Conservation (phyloP, 805 yeast genomes). For the Sugiyamaella qingdaonensis region DNA sequence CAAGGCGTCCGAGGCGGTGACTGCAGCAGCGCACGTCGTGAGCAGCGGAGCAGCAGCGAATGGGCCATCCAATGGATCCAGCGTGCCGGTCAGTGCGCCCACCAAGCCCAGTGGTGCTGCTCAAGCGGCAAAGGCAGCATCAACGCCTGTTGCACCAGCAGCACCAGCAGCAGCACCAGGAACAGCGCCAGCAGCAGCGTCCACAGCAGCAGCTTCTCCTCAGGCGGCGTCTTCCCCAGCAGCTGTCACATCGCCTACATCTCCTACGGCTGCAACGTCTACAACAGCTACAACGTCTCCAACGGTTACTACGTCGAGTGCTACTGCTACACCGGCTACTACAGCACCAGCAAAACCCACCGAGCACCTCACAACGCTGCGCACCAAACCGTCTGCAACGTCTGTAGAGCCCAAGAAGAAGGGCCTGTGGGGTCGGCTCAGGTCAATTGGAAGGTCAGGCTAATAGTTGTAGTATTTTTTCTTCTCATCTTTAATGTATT, state of each 20-base stretch:
- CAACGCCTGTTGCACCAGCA: not conserved
- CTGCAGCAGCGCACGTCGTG: no score
- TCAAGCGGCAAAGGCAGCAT: not conserved
- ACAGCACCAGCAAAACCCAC: not conserved
- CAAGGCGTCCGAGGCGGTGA: no score
- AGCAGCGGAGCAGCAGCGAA: no score
- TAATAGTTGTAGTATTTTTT: not conserved
- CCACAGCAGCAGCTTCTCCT: no score
- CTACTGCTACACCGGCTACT: not conserved
- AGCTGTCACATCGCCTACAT: no score
- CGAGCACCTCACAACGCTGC: conserved; percentile 3
- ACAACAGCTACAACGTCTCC: no score
- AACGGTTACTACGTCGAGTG: not conserved
- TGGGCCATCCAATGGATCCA: no score
- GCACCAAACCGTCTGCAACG: not conserved
- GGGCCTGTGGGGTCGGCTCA: conserved; percentile 1
- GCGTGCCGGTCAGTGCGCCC: not conserved
- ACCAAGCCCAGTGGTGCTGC: not conserved
- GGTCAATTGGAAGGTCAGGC: conserved; percentile 6
- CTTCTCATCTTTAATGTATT: no score
- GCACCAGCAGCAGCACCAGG: no score
- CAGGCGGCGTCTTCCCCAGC: not conserved
- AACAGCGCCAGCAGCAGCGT: no score
- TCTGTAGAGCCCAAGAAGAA: conserved; percentile 5
- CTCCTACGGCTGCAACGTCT: no score